Conservation (phyloP, 2,329 filamentous ascomycete species). For the Epichloe sylvatica region DNA sequence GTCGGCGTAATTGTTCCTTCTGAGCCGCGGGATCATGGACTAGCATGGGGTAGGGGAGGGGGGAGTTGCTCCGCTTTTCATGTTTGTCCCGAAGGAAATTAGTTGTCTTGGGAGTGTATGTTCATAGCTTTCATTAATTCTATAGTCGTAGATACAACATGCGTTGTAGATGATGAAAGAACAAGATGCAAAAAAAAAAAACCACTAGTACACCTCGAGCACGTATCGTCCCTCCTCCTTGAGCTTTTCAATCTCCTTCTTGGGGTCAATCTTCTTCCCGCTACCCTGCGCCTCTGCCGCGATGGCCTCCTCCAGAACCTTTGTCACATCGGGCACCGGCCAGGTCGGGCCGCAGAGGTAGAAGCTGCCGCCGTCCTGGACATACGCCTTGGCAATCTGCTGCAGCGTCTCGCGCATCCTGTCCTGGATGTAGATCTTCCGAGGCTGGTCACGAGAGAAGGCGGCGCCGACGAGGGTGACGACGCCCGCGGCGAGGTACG, state of each 20-base stretch:
- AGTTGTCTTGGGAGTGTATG: too few species aligned
- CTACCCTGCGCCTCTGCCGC: constrained; percentile 53
- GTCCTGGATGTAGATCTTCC: constrained; percentile 99
- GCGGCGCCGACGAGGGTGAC: constrained; percentile 87
- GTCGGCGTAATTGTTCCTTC: too few species aligned
- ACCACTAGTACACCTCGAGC: constrained; percentile 75
- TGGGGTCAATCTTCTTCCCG: constrained; percentile 69
- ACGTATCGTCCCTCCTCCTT: constrained; percentile 95
- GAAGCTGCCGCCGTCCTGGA: constrained; percentile 78
- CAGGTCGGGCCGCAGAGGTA: constrained; percentile 97
- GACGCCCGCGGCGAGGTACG: constrained; percentile 87
- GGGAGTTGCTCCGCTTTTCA: too few species aligned
- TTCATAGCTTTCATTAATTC: too few species aligned
- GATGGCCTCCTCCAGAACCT: constrained; percentile 87
- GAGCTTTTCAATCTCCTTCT: constrained; percentile 88
- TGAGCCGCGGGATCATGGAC: too few species aligned
- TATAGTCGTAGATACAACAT: too few species aligned
- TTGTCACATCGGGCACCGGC: constrained; percentile 94
- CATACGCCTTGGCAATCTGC: constrained; percentile 75
- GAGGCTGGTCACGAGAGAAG: constrained; percentile 89
- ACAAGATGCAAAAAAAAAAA: too few species aligned
- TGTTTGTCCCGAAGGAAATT: too few species aligned
- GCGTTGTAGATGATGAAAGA: not conserved
- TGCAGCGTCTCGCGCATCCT: constrained; percentile 79
- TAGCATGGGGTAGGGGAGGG: too few species aligned